Evolutionary conservation across 208 protist genomes (phyloP), one percentile per base, ranked within the genome.

Genomic region (Balamuthia mandrillaris): DNA sequence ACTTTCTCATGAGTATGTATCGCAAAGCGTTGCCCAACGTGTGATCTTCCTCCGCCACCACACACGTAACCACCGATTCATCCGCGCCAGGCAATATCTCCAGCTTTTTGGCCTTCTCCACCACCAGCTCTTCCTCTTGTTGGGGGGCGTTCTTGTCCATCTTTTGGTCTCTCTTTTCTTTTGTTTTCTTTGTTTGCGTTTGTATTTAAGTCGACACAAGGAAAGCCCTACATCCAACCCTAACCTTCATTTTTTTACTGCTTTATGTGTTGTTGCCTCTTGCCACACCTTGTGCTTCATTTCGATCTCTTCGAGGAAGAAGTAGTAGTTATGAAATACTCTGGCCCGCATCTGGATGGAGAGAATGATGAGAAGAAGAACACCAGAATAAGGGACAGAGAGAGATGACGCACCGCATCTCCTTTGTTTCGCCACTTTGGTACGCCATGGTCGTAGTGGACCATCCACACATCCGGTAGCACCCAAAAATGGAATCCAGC

Each of bases 1-100:
- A 61, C 75, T 66, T 82, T 35, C 66, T 82, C 75, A 82, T 82
- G 3, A 82, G 47, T 33, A 82, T 66, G 35, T 54, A 66, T 9
- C 75, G 75, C 6, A 82, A 39, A 5, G 54, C 42, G 35, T 82
- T 82, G 75, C 75, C 75, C 52, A 82, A 18, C 16, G 75, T 82
- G 52, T 82, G 75, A 49, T 82, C 75, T 49, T 82, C 75, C 10
- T 66, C 51, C 5, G 31, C 29, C 27, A 82, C 52, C 14, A 42
- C 52, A 9, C 21, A 33, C 31, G 75, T 82, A n/a, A 79, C 60
- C 6, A 79, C n/a, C n/a, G n/a, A n/a, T n/a, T n/a, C n/a, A n/a
- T n/a, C n/a, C n/a, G n/a, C n/a, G n/a, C n/a, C n/a, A n/a, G n/a
- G n/a, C n/a, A n/a, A n/a, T n/a, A n/a, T n/a, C n/a, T n/a, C n/a